phyloP scores from a whole-genome alignment of 257 asterid species.

The Nicotiana benthamiana region DNA sequence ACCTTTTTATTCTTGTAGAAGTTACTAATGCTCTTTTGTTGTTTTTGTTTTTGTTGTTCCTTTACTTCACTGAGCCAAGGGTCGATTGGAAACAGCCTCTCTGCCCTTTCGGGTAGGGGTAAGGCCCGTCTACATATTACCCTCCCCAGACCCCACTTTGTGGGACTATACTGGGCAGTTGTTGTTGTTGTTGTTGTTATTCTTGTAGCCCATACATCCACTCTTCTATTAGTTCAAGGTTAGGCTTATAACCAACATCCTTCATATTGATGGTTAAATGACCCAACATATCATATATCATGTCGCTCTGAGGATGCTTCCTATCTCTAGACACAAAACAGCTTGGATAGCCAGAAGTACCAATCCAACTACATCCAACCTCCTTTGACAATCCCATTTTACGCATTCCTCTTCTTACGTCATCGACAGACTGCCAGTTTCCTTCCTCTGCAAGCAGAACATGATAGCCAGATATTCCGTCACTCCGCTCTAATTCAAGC shows the following conservation, averaged over 20 bases:
- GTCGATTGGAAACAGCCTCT: no score
- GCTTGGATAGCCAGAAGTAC: constrained; percentile 38
- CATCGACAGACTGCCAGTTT: constrained; percentile 62
- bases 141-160: no score
- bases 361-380: constrained; percentile 89
- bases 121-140: no score
- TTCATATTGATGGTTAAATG: constrained; percentile 50
- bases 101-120: no score
- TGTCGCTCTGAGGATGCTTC: constrained; percentile 36
- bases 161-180: no score
- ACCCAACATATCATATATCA: constrained; percentile 41
- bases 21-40: no score
- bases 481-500: constrained; percentile 46
- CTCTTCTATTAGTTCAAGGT: constrained; percentile 20
- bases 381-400: constrained; percentile 62
- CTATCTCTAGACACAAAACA: constrained; percentile 55
- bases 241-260: constrained; percentile 42
- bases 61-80: no score
- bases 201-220: constrained; percentile 22
- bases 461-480: constrained; percentile 45
- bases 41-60: no score
- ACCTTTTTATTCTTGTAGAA: constrained; percentile 8
- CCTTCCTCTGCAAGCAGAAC: constrained; percentile 85
- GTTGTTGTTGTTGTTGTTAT: no score
- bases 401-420: constrained; percentile 52